phyloP scores from a whole-genome alignment of 176 grass and related monocot species.

The Zoysia japonica region DNA sequence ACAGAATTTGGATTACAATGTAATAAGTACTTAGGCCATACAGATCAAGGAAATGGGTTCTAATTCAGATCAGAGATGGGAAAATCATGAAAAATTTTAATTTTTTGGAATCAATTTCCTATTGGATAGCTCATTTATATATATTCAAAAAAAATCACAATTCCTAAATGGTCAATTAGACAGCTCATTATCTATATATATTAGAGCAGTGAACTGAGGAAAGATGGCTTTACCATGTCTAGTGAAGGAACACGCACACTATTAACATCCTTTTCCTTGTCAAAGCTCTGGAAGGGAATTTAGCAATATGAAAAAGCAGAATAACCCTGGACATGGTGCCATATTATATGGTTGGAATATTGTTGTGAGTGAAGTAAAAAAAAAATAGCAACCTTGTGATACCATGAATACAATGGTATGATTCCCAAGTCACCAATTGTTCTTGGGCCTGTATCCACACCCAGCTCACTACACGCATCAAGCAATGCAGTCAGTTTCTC shows the following conservation, averaged over 20 bases:
- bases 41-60: background rate
- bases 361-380: background rate
- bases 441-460: conserved; percentile 84
- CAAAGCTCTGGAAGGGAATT: conserved; percentile 77
- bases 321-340: conserved; percentile 12
- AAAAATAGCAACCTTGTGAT: conserved; percentile 75
- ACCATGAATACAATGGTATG: conserved; percentile 96
- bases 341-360: conserved; percentile 13
- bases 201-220: background rate
- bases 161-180: conserved; percentile 3
- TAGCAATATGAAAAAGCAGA: conserved; percentile 35
- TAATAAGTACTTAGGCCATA: conserved; percentile 3
- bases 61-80: background rate
- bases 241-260: conserved; percentile 78
- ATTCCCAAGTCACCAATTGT: conserved; percentile 78
- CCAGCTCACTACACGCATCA: conserved; percentile 90
- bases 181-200: background rate
- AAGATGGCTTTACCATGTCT: conserved; percentile 65
- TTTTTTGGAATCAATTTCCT: background rate
- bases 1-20: background rate
- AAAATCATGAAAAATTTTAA: background rate
- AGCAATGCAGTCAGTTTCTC: conserved; percentile 97
- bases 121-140: conserved; percentile 1
- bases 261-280: conserved; percentile 90
- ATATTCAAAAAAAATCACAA: background rate